A percentile compares a stretch with the other conserved stretches of the same genome.
phyloP scores from a whole-genome alignment of 768 basidiomycete species.

The Termitomyces sp. region DNA sequence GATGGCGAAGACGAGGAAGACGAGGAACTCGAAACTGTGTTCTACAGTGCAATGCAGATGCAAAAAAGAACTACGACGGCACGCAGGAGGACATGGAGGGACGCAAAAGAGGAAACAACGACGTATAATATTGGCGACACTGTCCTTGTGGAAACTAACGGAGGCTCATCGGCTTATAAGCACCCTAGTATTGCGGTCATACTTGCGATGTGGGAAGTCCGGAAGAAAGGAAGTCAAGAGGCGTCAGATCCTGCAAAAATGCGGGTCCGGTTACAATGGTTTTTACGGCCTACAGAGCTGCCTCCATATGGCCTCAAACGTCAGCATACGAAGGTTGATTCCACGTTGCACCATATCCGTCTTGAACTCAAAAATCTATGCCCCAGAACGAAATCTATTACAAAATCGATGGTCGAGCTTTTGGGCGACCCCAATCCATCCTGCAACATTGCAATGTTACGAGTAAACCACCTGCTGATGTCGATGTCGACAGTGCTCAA shows the following conservation, averaged over 20 bases:
- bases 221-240: conserved; percentile 21
- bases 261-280: conserved; percentile 72
- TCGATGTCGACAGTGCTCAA: conserved; percentile 6
- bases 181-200: conserved; percentile 69
- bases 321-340: conserved; percentile 53
- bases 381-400: conserved; percentile 78
- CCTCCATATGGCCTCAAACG: conserved; percentile 57
- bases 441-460: conserved; percentile 49
- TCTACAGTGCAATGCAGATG: conserved; percentile 32
- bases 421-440: conserved; percentile 49
- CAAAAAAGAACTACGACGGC: conserved; percentile 22
- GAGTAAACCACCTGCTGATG: conserved; percentile 18
- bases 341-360: background rate
- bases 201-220: conserved; percentile 62
- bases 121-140: conserved; percentile 62
- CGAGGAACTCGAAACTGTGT: conserved; percentile 27
- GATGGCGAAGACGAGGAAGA: conserved; percentile 12
- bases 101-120: conserved; percentile 12
- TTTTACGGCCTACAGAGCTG: conserved; percentile 62
- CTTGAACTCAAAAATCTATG: background rate
- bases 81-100: conserved; percentile 11
- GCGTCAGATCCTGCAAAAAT: conserved; percentile 36
- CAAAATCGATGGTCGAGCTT: conserved; percentile 44
- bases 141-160: conserved; percentile 53
- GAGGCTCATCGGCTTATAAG: conserved; percentile 34